Evolutionary conservation across 164 flowering plant genomes (phyloP), one percentile per base, ranked within the genome.

Genomic region (Aristolochia contorta): DNA sequence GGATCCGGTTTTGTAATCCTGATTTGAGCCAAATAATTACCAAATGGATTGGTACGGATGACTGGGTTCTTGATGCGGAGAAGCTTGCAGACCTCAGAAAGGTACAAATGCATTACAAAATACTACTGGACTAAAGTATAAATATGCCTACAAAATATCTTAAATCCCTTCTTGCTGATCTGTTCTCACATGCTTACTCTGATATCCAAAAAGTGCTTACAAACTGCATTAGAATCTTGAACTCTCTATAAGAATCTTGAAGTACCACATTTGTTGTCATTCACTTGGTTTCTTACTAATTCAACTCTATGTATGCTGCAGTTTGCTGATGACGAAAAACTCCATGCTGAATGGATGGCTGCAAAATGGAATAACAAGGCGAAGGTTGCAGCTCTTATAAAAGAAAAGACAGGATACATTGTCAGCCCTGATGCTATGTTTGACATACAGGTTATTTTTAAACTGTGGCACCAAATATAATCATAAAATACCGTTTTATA

Each of bases 381-480:
- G 70, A 92, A 84, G 80, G 87, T 76, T 62, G 96, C 69, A 18
- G 73, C 87, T 20, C 71, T 87, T 21, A 62, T 92, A 46, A 87
- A 81, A 72, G 89, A 89, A 59, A 92, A 73, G 74, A 89, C 98
- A 30, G 98, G 98, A 20, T 92, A 92, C 68, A 48, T 70, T 53
- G 83, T 92, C 49, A 92, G 84, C 66, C 85, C 96, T 54, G 93
- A 87, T 73, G 87, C 93, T 56, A 83, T 92, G 95, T 92, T 89
- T 73, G 98, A 92, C 67, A 70, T 92, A 60, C 98, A 92, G 92
- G 98, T 86, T 16, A 50, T 47, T 73, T 60, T 37, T 37, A 8
- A 37, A 37, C 10, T 37, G 12, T 37, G 1, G 43, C 1, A 10
- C 7, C 16, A 49, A 49, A 49, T 49, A 18, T 20, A 4, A 1